Conservation (phyloP, 495 filamentous ascomycete genomes). For the Trypethelium eluteriae region DNA sequence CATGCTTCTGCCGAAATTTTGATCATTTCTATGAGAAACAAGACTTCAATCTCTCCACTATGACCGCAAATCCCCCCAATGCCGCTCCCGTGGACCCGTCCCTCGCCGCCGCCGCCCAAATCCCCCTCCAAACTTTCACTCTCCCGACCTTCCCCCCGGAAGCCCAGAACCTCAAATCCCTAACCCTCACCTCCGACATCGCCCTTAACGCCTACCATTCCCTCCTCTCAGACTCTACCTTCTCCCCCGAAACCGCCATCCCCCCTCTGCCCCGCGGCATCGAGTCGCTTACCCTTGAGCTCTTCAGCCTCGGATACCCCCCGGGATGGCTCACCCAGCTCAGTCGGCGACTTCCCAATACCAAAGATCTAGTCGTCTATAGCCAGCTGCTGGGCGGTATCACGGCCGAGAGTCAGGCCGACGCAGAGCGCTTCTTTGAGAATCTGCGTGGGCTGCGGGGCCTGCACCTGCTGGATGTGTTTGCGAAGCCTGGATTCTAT, state of each 20-base stretch:
- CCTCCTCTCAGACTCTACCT: slow-evolving; percentile 16
- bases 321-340: slow-evolving; percentile 34
- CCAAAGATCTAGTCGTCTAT: slow-evolving; percentile 37
- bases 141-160: slow-evolving; percentile 30
- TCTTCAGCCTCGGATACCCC: slow-evolving; percentile 41
- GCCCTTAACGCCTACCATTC: slow-evolving; percentile 32
- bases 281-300: slow-evolving; percentile 37
- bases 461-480: slow-evolving; percentile 40
- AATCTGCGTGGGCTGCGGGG: slow-evolving; percentile 25
- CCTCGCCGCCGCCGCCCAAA: slow-evolving; percentile 31
- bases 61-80: slow-evolving; percentile 18
- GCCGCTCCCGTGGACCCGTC: slow-evolving; percentile 22
- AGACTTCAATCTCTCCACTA: background rate
- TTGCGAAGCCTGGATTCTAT: slow-evolving; percentile 33
- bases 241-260: slow-evolving; percentile 17
- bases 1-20: background rate
- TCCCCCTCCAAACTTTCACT: slow-evolving; percentile 32
- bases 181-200: slow-evolving; percentile 35
- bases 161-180: slow-evolving; percentile 28
- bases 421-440: slow-evolving; percentile 35
- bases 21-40: background rate
- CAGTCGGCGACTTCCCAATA: slow-evolving; percentile 25
- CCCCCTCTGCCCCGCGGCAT: slow-evolving; percentile 25
- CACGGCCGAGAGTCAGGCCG: slow-evolving; percentile 25
- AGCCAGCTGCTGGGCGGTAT: slow-evolving; percentile 37